A percentile compares a stretch with the other conserved stretches of the same genome.
phyloP scores from a whole-genome alignment of 2,329 filamentous ascomycete genomes.

The Talaromyces islandicus region DNA sequence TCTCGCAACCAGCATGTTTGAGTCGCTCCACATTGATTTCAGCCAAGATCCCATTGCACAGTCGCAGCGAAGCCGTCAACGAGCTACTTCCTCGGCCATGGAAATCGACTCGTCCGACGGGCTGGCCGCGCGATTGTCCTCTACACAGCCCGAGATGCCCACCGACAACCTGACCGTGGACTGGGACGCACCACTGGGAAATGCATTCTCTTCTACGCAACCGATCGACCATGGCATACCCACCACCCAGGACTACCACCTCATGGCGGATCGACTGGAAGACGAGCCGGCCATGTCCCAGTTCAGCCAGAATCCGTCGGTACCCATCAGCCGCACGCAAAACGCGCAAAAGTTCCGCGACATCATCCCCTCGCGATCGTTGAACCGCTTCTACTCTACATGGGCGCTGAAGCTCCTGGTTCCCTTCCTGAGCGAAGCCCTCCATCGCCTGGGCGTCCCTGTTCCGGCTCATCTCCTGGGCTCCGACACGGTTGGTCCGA shows the following conservation, averaged over 20 bases:
- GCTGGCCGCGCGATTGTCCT: constrained; percentile 53
- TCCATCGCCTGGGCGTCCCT: constrained; percentile 81
- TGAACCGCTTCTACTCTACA: constrained; percentile 88
- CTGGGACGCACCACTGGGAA: constrained; percentile 69
- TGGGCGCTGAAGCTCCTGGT: constrained; percentile 70
- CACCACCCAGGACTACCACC: constrained; percentile 28
- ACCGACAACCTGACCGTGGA: constrained; percentile 73
- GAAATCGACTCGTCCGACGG: constrained; percentile 45
- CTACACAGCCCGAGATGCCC: constrained; percentile 80
- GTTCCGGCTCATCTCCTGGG: constrained; percentile 47
- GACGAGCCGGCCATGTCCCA: constrained; percentile 82
- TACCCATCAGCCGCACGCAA: constrained; percentile 82
- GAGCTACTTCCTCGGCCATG: constrained; percentile 52
- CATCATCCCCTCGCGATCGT: constrained; percentile 78
- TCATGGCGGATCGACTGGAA: constrained; percentile 59
- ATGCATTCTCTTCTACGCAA: constrained; percentile 42
- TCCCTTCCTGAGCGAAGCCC: constrained; percentile 70
- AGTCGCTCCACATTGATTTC: constrained; percentile 84
- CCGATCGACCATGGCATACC: constrained; percentile 32
- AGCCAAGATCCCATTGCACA: constrained; percentile 56
- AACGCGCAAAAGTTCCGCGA: constrained; percentile 82
- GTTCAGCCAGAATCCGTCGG: constrained; percentile 71
- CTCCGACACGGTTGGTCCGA: constrained; percentile 47
- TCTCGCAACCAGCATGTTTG: constrained; percentile 91
- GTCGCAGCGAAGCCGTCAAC: constrained; percentile 30